phyloP scores from a whole-genome alignment of 495 filamentous ascomycete genomes.

The Thozetella sp. region DNA sequence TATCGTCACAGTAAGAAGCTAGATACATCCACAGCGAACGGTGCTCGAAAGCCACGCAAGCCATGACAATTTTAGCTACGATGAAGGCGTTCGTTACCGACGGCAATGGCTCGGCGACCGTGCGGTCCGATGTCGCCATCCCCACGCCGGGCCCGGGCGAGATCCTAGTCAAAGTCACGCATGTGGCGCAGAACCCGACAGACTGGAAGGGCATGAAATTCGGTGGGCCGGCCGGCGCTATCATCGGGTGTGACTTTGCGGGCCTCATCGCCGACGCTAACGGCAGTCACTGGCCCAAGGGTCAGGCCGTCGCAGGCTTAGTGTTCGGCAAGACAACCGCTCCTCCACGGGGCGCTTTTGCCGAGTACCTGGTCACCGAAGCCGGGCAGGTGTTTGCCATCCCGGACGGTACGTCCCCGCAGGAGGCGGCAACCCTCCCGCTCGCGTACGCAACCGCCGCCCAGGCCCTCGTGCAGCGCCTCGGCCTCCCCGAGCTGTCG shows the following conservation, averaged over 20 bases:
- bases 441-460: slow-evolving; percentile 57
- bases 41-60: too few relatives aligned
- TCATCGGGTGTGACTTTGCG: slow-evolving; percentile 58
- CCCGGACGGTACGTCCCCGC: slow-evolving; percentile 46
- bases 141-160: slow-evolving; percentile 18
- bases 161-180: slow-evolving; percentile 20
- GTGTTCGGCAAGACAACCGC: slow-evolving; percentile 15
- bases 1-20: too few relatives aligned
- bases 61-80: too few relatives aligned
- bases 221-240: slow-evolving; percentile 32
- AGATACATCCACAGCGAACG: too few relatives aligned
- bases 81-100: slow-evolving; percentile 24
- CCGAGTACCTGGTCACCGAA: slow-evolving; percentile 40
- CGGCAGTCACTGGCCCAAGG: slow-evolving; percentile 39
- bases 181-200: slow-evolving; percentile 24
- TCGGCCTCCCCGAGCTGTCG: slow-evolving; percentile 37
- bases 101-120: slow-evolving; percentile 8
- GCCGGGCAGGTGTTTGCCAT: slow-evolving; percentile 39
- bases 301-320: slow-evolving; percentile 23
- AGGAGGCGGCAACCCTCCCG: slow-evolving; percentile 50
- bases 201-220: slow-evolving; percentile 20
- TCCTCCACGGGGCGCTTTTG: slow-evolving; percentile 16
- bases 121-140: slow-evolving; percentile 15
- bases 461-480: slow-evolving; percentile 46
- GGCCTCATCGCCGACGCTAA: slow-evolving; percentile 55